Conservation (phyloP, 2,329 filamentous ascomycete species). For the Sporothrix euskadiensis region DNA sequence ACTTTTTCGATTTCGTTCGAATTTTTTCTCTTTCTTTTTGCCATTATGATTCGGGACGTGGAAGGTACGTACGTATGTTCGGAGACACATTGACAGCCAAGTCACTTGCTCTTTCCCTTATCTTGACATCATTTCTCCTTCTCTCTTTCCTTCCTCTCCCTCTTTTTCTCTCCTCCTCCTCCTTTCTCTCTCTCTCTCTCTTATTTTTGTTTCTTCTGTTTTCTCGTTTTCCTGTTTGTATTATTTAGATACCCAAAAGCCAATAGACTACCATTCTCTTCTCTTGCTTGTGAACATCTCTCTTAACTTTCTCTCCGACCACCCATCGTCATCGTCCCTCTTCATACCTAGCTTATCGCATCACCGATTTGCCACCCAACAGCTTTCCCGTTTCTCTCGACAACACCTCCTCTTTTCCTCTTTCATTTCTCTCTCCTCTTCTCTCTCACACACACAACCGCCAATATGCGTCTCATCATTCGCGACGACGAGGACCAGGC, state of each 20-base stretch:
- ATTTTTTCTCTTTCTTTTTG: neutral
- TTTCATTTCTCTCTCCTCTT: neutral
- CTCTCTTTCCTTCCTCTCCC: conserved; percentile 4
- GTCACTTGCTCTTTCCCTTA: conserved; percentile 4
- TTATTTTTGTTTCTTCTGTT: conserved; percentile 11
- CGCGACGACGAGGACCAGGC: conserved; percentile 63
- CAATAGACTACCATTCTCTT: conserved; percentile 6
- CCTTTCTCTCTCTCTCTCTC: conserved; percentile 2
- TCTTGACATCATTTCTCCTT: neutral
- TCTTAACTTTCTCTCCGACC: neutral
- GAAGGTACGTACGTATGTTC: neutral
- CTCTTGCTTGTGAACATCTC: conserved; percentile 7
- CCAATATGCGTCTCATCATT: conserved; percentile 70
- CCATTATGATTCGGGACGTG: neutral
- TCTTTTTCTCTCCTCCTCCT: neutral
- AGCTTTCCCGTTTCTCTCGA: neutral
- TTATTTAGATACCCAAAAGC: conserved; percentile 23
- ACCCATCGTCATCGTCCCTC: neutral
- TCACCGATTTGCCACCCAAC: neutral
- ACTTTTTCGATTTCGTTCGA: neutral
- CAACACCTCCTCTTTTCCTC: neutral
- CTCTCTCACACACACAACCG: neutral
- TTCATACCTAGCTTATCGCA: neutral
- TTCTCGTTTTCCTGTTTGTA: conserved; percentile 11
- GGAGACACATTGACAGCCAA: neutral